These are phyloP conservation scores for Coniochaeta ligniaria DNA, from an alignment of 2,329 filamentous ascomycete species.

Conservation along the genomic window DNA sequence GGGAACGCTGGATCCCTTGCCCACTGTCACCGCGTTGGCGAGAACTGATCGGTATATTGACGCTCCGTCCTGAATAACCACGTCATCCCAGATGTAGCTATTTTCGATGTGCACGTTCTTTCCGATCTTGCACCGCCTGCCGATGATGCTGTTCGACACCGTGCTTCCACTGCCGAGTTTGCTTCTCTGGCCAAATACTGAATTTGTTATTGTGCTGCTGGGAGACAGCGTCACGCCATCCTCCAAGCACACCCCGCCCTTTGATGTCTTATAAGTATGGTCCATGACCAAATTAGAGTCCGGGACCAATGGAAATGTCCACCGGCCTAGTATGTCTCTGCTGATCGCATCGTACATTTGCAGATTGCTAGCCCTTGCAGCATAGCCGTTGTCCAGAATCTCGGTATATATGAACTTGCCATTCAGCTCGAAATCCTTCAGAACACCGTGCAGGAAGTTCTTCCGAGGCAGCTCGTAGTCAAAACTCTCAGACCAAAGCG, in stretches of 20 bases:
- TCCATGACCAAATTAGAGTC: constrained; percentile 78
- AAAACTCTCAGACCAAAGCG: constrained; percentile 93
- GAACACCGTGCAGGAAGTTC: constrained; percentile 73
- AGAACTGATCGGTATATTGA: constrained; percentile 67
- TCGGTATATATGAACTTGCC: constrained; percentile 95
- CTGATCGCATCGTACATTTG: constrained; percentile 86
- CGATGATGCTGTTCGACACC: constrained; percentile 72
- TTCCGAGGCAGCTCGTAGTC: constrained; percentile 71
- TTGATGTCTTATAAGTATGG: constrained; percentile 67
- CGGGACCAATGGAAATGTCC: constrained; percentile 83
- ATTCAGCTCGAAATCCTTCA: constrained; percentile 96
- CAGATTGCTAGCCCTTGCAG: constrained; percentile 77
- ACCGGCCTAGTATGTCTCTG: constrained; percentile 77
- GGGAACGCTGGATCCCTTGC: constrained; percentile 61
- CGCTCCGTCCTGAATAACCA: constrained; percentile 67
- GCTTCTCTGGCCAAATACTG: constrained; percentile 70
- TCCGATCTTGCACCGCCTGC: constrained; percentile 79
- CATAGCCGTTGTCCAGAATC: constrained; percentile 75
- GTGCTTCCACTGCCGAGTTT: constrained; percentile 65
- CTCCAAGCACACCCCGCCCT: constrained; percentile 70
- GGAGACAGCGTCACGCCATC: constrained; percentile 66
- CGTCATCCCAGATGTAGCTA: constrained; percentile 84
- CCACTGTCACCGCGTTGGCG: constrained; percentile 64
- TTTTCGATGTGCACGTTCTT: constrained; percentile 72
- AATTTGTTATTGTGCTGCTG: constrained; percentile 62